Conservation (phyloP, 371 early-diverging fungal species). For the Mortierella sp. region DNA sequence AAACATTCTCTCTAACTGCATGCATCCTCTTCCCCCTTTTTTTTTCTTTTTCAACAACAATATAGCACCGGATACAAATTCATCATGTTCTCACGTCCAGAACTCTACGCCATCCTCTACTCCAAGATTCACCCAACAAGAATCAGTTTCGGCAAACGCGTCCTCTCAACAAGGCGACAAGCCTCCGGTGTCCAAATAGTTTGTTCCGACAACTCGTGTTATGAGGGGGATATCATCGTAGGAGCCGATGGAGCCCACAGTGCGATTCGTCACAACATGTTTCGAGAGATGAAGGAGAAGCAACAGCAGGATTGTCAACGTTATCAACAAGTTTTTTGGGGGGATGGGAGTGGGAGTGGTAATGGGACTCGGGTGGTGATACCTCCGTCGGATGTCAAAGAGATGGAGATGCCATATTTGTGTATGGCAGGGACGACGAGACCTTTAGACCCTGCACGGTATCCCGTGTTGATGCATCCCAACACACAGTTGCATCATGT, state of each 20-base stretch:
- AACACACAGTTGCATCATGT: conserved; percentile 6
- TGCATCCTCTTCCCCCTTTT: background rate
- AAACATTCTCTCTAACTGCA: background rate
- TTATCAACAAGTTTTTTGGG: too few species aligned
- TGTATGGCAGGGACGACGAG: background rate
- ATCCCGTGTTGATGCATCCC: background rate
- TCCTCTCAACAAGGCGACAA: background rate
- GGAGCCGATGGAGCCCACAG: conserved; percentile 23
- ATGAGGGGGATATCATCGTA: conserved; percentile 19
- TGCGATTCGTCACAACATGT: conserved; percentile 13
- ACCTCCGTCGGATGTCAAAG: background rate
- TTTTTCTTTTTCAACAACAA: background rate
- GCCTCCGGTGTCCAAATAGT: conserved; percentile 1
- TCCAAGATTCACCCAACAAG: background rate
- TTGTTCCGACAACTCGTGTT: conserved; percentile 14
- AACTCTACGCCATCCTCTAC: background rate
- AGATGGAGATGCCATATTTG: background rate
- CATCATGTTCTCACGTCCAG: conserved; percentile 16
- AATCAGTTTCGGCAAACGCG: conserved; percentile 5
- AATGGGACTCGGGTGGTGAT: background rate
- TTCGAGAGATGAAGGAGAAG: background rate
- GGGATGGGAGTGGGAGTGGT: background rate
- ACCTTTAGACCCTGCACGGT: background rate
- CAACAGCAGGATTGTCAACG: background rate
- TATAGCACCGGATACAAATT: conserved; percentile 1